Base-by-base conservation (phyloP, 2,329 filamentous ascomycete genomes). In the Colletotrichum brevisporum region DNA sequence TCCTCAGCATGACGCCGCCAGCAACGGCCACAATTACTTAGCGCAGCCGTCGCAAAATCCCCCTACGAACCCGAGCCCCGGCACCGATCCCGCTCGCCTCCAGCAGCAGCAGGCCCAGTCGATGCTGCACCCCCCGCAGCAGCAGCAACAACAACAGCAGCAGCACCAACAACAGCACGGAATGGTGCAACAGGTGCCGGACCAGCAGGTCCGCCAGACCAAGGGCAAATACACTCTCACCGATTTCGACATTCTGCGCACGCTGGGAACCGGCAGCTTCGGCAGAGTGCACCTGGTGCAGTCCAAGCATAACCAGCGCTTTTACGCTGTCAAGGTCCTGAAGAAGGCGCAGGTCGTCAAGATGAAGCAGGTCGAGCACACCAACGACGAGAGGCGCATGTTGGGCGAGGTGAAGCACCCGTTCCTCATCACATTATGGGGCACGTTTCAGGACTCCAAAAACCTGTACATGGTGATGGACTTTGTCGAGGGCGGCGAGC, bases 381-480 rank as follows among this genome's bases (percentile, higher is more conserved):
- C 96, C 74, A 99, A 99, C 78, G 96, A 99, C 82, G 96, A 99
- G 85, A 89, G 96, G 74, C 90, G 89, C 76, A 99, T 99, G 96
- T 84, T 99, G 76, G 93, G 94, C 79, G 93, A 97, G 80, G 96
- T 98, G 80, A 97, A 98, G 81, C 95, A 99, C 82, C 95, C 96
- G 13, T 99, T 99, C 83, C 86, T 99, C 72, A 96, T 99, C 78
- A 99, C 96, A 2, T 86, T 99, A 48, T 99, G 96, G 96, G 96
- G 96, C 67, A 99, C 96, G 10, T 99, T 98, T 81, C 95, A 98
- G 79, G 96, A 99, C 77, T 89, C 91, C 58, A 94, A 91, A 83
- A 98, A 98, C 79, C 85, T 99, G 43, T 99, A 99, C 88, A 99
- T 99, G 96, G 96, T 99, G 76, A 99, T 99, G 96, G 96, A 99